These are phyloP conservation scores for Glycine tomentella DNA, from an alignment of 306 rosid species.

Conservation along the genomic window DNA sequence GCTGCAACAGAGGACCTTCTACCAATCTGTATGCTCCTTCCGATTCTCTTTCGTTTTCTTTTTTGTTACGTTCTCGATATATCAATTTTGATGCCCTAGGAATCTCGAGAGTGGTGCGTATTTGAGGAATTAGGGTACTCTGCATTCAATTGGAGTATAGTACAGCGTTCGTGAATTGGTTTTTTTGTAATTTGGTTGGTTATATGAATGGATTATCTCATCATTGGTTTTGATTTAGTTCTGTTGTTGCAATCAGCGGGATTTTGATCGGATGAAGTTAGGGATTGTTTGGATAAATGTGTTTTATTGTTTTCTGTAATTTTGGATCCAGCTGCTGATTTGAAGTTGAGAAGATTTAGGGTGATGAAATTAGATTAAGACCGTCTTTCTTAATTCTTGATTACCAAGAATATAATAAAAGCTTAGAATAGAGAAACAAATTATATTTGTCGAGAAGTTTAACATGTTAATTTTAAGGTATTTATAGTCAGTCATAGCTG, in stretches of 20 bases:
- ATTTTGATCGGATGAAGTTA: constrained; percentile 17
- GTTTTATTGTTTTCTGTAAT: constrained; percentile 9
- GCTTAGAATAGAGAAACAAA: too few species aligned
- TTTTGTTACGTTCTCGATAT: background rate
- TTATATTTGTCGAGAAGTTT: background rate
- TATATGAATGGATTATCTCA: background rate
- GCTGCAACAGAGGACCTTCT: constrained; percentile 85
- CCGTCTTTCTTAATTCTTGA: background rate
- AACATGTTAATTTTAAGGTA: background rate
- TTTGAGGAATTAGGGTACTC: constrained; percentile 32
- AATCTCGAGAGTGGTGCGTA: constrained; percentile 29
- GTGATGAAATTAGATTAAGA: background rate
- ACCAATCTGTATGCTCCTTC: constrained; percentile 66
- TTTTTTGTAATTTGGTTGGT: constrained; percentile 1
- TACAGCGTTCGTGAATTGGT: background rate
- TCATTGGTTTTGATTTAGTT: constrained; percentile 14
- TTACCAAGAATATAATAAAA: too few species aligned
- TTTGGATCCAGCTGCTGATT: background rate
- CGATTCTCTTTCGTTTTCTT: background rate
- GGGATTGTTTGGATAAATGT: constrained; percentile 22
- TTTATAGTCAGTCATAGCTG: background rate
- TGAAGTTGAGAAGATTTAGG: background rate
- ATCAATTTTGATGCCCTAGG: background rate
- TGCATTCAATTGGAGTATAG: background rate
- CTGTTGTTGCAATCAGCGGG: background rate